phyloP scores from a whole-genome alignment of 257 asterid species.

The Nicotiana paniculata region DNA sequence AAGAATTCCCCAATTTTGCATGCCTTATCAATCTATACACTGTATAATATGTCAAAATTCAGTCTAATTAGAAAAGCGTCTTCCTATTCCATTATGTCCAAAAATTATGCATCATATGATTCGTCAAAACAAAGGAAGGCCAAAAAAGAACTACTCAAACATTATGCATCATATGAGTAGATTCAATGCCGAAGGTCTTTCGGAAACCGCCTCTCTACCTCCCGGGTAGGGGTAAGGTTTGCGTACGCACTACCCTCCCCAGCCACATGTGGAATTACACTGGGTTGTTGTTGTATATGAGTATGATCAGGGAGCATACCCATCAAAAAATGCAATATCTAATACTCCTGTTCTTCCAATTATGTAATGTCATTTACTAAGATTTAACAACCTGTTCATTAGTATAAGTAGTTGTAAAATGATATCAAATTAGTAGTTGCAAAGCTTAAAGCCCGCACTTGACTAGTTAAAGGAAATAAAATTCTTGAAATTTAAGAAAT shows the following conservation, averaged over 20 bases:
- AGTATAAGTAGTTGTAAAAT: background rate
- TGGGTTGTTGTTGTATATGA: too few relatives aligned
- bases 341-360: background rate
- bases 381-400: background rate
- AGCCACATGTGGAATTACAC: too few relatives aligned
- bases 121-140: background rate
- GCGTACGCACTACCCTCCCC: too few relatives aligned
- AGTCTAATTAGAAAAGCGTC: background rate
- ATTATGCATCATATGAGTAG: too few relatives aligned
- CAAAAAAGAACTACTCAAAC: background rate
- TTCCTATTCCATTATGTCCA: background rate
- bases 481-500: background rate
- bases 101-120: background rate
- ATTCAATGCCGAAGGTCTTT: too few relatives aligned
- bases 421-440: background rate
- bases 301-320: background rate
- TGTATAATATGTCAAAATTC: background rate
- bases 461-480: background rate
- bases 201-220: too few relatives aligned
- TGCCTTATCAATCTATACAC: background rate
- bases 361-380: background rate
- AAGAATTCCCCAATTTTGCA: background rate
- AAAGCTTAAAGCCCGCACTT: background rate
- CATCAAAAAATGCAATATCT: background rate
- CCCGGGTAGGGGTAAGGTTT: too few relatives aligned